Evolutionary conservation across 1,284 basidiomycete species (phyloP), one percentile per base, ranked within the genome.

Genomic region (Filobasidium uniguttulatum): DNA sequence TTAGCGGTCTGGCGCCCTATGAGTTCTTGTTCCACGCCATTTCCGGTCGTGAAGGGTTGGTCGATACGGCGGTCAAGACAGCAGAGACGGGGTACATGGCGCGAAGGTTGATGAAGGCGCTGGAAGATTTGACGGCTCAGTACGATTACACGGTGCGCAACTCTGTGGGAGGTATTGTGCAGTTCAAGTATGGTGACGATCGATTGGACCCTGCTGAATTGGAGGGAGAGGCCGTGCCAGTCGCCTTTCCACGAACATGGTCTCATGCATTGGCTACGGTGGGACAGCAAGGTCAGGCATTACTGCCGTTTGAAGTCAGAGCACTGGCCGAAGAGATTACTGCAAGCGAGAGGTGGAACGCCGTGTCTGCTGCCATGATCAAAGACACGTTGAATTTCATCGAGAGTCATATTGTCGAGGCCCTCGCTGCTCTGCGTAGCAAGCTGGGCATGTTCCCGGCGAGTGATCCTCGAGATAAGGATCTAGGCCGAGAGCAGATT

Each of bases 41-140:
- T 61, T 97, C 93, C 20, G 94, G 94, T 58, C 83, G 94, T 66
- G 94, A 98, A 73, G 94, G 94, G 72, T 72, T 98, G 40, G 93
- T 99, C 62, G 94, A 99, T 72, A 99, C 94, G 0, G 94, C 94
- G 22, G 94, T 99, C 69, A 99, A 99, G 73, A 99, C 94, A 1
- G 94, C 94, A 17, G 94, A 98, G 70, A 98, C 94, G 1, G 94
- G 94, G 36, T 99, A 99, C 73, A 98, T 99, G 93, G 88, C 93
- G 63, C 81, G 94, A 55, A 84, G 94, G 56, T 71, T 99, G 58
- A 98, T 99, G 94, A 99, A 99, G 69, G 93, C 94, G 2, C 71
- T 99, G 57, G 94, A 99, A 67, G 94, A 98, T 72, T 72, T 99
- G 43, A 91, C 89, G 5, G 91, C 88, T 0, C 88, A 96, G 55